A percentile compares a stretch with the other conserved stretches of the same genome.
Conservation (phyloP, 495 filamentous ascomycete genomes). For the Xylaria acuta region DNA sequence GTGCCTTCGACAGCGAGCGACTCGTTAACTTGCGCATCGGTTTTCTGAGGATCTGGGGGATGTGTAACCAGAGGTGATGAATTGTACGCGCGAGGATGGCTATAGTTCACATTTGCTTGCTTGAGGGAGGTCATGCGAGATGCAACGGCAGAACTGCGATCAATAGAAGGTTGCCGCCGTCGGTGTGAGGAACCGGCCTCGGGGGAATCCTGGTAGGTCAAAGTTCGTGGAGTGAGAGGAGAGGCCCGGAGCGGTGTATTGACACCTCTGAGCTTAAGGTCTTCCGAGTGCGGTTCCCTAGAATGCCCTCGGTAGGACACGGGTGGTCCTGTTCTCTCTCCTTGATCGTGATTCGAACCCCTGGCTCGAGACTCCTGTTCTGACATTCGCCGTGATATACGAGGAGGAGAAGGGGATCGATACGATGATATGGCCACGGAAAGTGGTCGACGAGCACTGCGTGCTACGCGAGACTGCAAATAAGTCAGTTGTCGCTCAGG, state of each 20-base stretch:
- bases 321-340: slow-evolving; percentile 36
- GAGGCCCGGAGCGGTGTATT: slow-evolving; percentile 44
- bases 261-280: slow-evolving; percentile 33
- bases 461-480: slow-evolving; percentile 48
- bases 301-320: slow-evolving; percentile 42
- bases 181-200: slow-evolving; percentile 53
- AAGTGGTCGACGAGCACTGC: slow-evolving; percentile 51
- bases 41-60: slow-evolving; percentile 44
- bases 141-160: slow-evolving; percentile 38
- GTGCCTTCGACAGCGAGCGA: slow-evolving; percentile 62
- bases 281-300: slow-evolving; percentile 35
- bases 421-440: slow-evolving; percentile 44
- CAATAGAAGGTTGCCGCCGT: slow-evolving; percentile 48
- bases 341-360: slow-evolving; percentile 37
- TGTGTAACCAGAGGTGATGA: slow-evolving; percentile 64
- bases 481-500: slow-evolving; percentile 26
- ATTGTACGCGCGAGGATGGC: slow-evolving; percentile 57
- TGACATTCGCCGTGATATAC: slow-evolving; percentile 50
- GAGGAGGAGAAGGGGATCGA: slow-evolving; percentile 45
- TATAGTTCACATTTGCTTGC: slow-evolving; percentile 62
- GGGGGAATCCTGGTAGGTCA: slow-evolving; percentile 49
- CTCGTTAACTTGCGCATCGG: slow-evolving; percentile 44
- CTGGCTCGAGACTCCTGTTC: slow-evolving; percentile 52
- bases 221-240: slow-evolving; percentile 50
- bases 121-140: slow-evolving; percentile 55